These are phyloP conservation scores for Pyrenochaeta sp. DNA, from an alignment of 2,329 filamentous ascomycete species.

Conservation along the genomic window DNA sequence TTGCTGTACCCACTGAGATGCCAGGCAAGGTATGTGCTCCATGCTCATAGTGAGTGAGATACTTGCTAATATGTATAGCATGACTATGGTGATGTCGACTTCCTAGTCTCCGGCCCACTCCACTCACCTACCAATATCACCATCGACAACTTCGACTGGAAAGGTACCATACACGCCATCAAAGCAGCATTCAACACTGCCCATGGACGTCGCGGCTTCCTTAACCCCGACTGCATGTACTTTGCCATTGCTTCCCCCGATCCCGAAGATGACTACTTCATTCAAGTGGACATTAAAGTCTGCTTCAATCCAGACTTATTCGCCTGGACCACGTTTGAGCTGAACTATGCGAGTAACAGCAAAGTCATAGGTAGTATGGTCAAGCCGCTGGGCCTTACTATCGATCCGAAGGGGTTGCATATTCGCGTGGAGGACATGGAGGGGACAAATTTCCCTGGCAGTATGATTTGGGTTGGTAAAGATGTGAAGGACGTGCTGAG, in stretches of 20 bases:
- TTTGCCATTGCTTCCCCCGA: conserved; percentile 27
- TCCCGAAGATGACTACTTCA: conserved; percentile 16
- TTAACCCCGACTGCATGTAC: conserved; percentile 30
- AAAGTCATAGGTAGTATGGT: conserved; percentile 37
- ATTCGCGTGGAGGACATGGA: conserved; percentile 38
- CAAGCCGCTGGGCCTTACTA: conserved; percentile 36
- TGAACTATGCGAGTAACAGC: conserved; percentile 31
- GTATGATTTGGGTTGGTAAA: conserved; percentile 32
- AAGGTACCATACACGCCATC: conserved; percentile 15
- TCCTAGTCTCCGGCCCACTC: conserved; percentile 27
- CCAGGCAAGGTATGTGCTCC: conserved; percentile 29
- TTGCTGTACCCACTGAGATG: conserved; percentile 36
- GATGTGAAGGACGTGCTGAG: conserved; percentile 29
- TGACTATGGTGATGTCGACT: conserved; percentile 36
- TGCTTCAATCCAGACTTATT: conserved; percentile 28
- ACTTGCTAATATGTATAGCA: not conserved
- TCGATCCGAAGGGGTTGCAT: conserved; percentile 32
- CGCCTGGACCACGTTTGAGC: conserved; percentile 31
- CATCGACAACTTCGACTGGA: conserved; percentile 19
- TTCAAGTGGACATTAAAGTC: conserved; percentile 40
- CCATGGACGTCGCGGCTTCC: conserved; percentile 26
- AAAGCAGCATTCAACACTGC: conserved; percentile 25
- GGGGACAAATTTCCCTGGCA: conserved; percentile 25
- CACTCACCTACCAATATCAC: conserved; percentile 4
- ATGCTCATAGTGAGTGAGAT: not conserved